Evolutionary conservation across 2,329 filamentous ascomycete species (phyloP), one percentile per base, ranked within the genome.

Genomic region (Colletotrichum camelliae): DNA sequence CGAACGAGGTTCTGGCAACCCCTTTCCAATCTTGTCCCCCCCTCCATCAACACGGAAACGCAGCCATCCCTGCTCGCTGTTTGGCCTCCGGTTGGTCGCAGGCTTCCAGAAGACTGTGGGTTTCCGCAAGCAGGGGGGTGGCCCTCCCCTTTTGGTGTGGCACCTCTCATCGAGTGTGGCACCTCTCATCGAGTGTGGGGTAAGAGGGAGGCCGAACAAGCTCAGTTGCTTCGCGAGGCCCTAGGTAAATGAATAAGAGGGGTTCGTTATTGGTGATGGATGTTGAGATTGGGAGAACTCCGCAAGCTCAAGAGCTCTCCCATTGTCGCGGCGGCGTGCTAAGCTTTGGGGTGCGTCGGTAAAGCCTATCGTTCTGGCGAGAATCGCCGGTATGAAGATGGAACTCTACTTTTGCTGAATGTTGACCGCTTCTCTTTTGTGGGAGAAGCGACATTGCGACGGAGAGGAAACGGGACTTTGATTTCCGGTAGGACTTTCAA

Each of bases 41-140:
- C 24, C 37, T 67, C 70, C 37, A 29, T 60, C 35, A 57, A 21
- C 58, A 39, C 27, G 29, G 58, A 73, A 68, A 58, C 58, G 57
- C 43, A 21, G 21, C 24, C 31, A 57, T 39, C 69, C 70, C 70
- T 73, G 64, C 29, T 24, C 9, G 27, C 27, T 64, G 18, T 55
- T 29, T 60, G 70, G 31, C 31, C 55, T 69, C 43, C 70, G 64
- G 64, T 75, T 75, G 70, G 73, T n/a, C 58, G 43, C 58, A 35
- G 37, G 73, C 70, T 75, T 75, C 73, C 64, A 73, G 73, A 75
- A 75, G 64, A 65, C 29, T 68, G 73, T 60, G 73, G 70, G 43
- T 73, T 75, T 57, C 64, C 9, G 35, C 43, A 27, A 43, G 21
- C 72, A 61, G 37, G 37, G 37, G 35, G 35, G 8, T 18, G 21